A percentile compares a stretch with the other conserved stretches of the same genome.
These are phyloP conservation scores for Tylopilus sp. DNA, from an alignment of 768 basidiomycete species.

Conservation along the genomic window DNA sequence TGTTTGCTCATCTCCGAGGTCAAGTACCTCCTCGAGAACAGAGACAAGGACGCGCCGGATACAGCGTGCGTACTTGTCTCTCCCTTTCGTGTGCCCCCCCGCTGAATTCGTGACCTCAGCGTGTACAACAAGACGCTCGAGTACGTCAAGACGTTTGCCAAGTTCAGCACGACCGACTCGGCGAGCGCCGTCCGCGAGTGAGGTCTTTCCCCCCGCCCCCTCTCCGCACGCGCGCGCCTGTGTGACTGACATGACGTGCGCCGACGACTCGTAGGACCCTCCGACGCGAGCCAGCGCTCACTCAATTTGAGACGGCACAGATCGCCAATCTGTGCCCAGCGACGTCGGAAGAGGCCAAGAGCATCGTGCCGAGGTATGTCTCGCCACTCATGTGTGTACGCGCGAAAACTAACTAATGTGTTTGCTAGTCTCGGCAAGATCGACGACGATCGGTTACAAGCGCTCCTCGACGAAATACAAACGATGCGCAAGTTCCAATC, in stretches of 20 bases:
- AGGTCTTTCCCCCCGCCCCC: conserved; percentile 21
- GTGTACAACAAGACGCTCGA: conserved; percentile 93
- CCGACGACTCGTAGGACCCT: too few species aligned
- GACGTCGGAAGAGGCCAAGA: conserved; percentile 87
- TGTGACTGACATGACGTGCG: background rate
- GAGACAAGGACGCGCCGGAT: conserved; percentile 84
- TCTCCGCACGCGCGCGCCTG: too few species aligned
- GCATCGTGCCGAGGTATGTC: conserved; percentile 78
- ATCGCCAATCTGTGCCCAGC: conserved; percentile 89
- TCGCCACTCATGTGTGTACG: background rate
- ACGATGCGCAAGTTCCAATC: conserved; percentile 89
- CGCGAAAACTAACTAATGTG: background rate
- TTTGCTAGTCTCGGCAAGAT: conserved; percentile 70
- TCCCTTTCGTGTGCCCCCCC: background rate
- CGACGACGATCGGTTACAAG: conserved; percentile 83
- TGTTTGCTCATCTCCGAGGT: conserved; percentile 91
- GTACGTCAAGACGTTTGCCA: conserved; percentile 88
- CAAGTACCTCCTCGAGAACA: conserved; percentile 83
- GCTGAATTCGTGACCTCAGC: conserved; percentile 42
- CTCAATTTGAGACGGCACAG: conserved; percentile 90
- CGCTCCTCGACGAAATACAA: conserved; percentile 82
- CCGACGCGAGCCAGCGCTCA: conserved; percentile 72
- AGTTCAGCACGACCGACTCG: conserved; percentile 83
- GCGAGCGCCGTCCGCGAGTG: conserved; percentile 87
- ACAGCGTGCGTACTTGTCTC: conserved; percentile 59